These are phyloP conservation scores for Silene uniflora DNA, from an alignment of 148 eudicot genomes.

Conservation along the genomic window DNA sequence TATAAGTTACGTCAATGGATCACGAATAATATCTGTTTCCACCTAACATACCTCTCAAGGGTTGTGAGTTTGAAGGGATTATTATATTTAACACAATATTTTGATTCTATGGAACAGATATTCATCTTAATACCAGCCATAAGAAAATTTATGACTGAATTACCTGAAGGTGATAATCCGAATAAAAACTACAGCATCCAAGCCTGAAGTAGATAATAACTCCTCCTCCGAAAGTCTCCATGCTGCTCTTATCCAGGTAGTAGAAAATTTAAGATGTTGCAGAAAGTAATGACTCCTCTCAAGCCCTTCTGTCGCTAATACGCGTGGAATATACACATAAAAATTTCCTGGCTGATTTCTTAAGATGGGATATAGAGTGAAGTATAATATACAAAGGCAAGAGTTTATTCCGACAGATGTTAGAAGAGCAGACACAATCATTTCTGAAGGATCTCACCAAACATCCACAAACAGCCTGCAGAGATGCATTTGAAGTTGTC, in stretches of 20 bases:
- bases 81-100: background rate
- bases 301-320: constrained; percentile 37
- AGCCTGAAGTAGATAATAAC: constrained; percentile 56
- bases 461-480: constrained; percentile 23
- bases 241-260: constrained; percentile 63
- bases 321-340: constrained; percentile 54
- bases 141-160: background rate
- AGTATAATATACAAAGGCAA: constrained; percentile 58
- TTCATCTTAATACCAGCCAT: background rate
- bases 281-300: constrained; percentile 23
- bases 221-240: constrained; percentile 66
- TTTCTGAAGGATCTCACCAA: constrained; percentile 25
- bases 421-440: constrained; percentile 73
- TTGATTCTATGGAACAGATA: background rate
- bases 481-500: background rate
- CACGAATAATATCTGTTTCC: no score
- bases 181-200: constrained; percentile 77
- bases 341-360: constrained; percentile 61
- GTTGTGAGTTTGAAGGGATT: background rate
- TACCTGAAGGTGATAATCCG: constrained; percentile 71
- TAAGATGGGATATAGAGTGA: constrained; percentile 51
- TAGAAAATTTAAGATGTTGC: constrained; percentile 46
- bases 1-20: background rate
- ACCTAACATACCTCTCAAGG: background rate
- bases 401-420: constrained; percentile 74